A percentile compares a stretch with the other conserved stretches of the same genome.
These are phyloP conservation scores for Leishmania lainsoni DNA, from an alignment of 208 protist species.

Conservation along the genomic window DNA sequence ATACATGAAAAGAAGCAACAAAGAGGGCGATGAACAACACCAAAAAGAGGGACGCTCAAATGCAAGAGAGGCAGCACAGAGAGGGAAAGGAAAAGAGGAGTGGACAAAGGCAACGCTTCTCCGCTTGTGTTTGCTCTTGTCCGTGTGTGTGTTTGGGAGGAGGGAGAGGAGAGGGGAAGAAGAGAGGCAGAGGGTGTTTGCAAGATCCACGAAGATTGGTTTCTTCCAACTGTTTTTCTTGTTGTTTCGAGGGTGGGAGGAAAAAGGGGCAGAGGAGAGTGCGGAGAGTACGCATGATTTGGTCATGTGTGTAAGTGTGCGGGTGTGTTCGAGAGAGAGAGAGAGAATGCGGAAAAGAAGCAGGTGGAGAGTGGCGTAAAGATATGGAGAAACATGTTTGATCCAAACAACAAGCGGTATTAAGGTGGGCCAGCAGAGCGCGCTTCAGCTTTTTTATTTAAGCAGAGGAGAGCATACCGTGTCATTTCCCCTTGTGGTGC, in stretches of 20 bases:
- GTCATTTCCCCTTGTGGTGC: no score
- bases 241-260: not conserved
- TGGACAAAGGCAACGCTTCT: not conserved
- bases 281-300: not conserved
- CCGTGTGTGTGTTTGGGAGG: not conserved
- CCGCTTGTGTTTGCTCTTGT: no score
- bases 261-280: not conserved
- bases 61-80: not conserved
- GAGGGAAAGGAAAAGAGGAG: not conserved
- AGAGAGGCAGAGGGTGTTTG: not conserved
- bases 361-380: not conserved
- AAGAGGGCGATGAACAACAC: slow-evolving; percentile 2
- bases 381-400: not conserved
- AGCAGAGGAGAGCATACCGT: not conserved
- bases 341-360: not conserved
- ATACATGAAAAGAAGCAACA: slow-evolving; percentile 19
- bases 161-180: not conserved
- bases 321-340: not conserved
- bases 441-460: not conserved
- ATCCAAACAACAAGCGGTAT: not conserved
- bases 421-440: not conserved
- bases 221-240: not conserved
- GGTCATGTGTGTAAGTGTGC: not conserved
- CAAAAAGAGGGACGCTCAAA: slow-evolving; percentile 10
- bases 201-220: not conserved